A percentile compares a stretch with the other conserved stretches of the same genome.
Conservation (phyloP, 768 basidiomycete genomes). For the Hygrocybe coccinea region DNA sequence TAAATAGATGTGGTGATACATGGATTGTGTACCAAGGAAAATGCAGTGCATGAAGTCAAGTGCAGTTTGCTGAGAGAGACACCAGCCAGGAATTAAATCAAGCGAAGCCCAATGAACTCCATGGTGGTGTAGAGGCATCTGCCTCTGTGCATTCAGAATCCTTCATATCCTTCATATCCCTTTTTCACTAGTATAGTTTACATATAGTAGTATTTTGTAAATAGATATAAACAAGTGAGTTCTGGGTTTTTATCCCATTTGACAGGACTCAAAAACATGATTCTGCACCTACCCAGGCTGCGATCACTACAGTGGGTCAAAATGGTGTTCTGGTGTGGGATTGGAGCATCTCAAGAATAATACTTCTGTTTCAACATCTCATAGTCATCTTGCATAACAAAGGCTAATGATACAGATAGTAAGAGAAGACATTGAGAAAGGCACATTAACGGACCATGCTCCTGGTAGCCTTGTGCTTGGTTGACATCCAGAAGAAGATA, state of each 20-base stretch:
- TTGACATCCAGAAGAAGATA: conserved; percentile 19
- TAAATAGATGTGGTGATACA: not conserved
- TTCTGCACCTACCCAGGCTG: too few relatives aligned
- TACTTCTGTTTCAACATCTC: conserved; percentile 11
- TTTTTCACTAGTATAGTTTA: too few relatives aligned
- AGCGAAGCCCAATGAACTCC: conserved; percentile 22
- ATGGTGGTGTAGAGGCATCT: too few relatives aligned
- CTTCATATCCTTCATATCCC: too few relatives aligned
- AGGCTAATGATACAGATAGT: conserved; percentile 1
- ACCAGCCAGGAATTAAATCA: conserved; percentile 27
- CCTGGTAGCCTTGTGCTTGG: conserved; percentile 9
- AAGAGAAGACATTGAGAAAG: not conserved
- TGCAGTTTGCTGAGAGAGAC: conserved; percentile 17
- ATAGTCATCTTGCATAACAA: conserved; percentile 13
- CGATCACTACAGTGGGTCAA: too few relatives aligned
- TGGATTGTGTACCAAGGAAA: conserved; percentile 18
- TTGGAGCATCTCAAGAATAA: conserved; percentile 5
- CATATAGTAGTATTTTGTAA: too few relatives aligned
- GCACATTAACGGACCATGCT: not conserved
- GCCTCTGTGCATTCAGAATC: too few relatives aligned
- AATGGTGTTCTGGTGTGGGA: conserved; percentile 13
- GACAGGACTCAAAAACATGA: too few relatives aligned
- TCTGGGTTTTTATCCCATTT: too few relatives aligned
- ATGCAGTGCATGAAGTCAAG: conserved; percentile 32
- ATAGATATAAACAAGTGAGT: too few relatives aligned